Conservation (phyloP, 345 rosid genomes). For the Erodium maritimum region DNA sequence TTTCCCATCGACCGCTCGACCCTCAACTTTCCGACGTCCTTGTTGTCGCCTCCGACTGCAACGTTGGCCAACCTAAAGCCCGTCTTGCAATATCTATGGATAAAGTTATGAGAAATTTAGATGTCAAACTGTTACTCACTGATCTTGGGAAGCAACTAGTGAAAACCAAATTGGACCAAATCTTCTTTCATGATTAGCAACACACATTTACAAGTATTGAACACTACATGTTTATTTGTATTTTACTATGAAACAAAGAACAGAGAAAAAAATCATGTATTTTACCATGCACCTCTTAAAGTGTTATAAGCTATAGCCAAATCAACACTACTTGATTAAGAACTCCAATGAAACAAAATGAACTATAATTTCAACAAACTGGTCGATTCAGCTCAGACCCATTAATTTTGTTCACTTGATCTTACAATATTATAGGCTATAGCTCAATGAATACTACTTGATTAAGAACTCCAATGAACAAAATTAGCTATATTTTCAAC, state of each 20-base stretch:
- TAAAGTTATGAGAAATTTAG: constrained; percentile 9
- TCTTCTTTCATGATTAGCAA: constrained; percentile 40
- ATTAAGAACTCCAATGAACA: too few relatives aligned
- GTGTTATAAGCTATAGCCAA: background rate
- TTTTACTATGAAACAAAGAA: too few relatives aligned
- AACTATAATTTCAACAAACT: background rate
- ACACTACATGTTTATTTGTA: too few relatives aligned
- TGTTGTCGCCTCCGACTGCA: too few relatives aligned
- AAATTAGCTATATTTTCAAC: background rate
- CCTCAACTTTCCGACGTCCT: too few relatives aligned
- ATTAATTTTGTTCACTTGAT: background rate
- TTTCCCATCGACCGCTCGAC: too few relatives aligned
- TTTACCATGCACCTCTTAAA: too few relatives aligned
- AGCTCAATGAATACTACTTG: too few relatives aligned
- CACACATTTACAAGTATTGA: background rate
- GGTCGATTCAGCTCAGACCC: background rate
- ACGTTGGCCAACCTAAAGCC: too few relatives aligned
- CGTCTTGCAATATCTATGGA: too few relatives aligned
- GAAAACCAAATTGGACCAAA: constrained; percentile 84
- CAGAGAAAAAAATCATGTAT: too few relatives aligned
- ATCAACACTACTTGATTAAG: background rate
- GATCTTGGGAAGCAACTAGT: constrained; percentile 75
- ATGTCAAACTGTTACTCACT: constrained; percentile 41
- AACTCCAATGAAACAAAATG: background rate
- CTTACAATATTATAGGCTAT: too few relatives aligned